These are phyloP conservation scores for Sphaerulina vaccinii DNA, from an alignment of 2,329 filamentous ascomycete genomes.

Conservation along the genomic window DNA sequence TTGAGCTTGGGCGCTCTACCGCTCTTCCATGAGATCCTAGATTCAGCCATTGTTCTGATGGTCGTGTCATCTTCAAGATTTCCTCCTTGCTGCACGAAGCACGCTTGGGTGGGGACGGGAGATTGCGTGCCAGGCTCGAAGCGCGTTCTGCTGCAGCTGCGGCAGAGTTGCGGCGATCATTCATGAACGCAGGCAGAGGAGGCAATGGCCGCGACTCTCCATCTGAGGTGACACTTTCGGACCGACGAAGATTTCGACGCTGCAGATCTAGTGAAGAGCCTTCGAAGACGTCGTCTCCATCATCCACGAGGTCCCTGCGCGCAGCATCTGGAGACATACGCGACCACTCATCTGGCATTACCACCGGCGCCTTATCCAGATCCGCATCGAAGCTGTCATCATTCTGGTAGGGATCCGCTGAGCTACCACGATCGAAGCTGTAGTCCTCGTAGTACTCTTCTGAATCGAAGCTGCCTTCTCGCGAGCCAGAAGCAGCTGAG, in stretches of 20 bases:
- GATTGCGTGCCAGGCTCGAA: slow-evolving; percentile 62
- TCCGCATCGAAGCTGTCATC: slow-evolving; percentile 91
- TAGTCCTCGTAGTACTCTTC: slow-evolving; percentile 69
- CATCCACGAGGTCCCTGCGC: slow-evolving; percentile 54
- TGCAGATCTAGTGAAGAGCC: slow-evolving; percentile 49
- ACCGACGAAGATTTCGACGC: slow-evolving; percentile 60
- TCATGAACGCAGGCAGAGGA: slow-evolving; percentile 69
- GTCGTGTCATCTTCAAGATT: slow-evolving; percentile 70
- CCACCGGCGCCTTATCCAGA: slow-evolving; percentile 93
- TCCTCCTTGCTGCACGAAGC: slow-evolving; percentile 72
- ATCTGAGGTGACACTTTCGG: slow-evolving; percentile 74
- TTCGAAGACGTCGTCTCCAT: slow-evolving; percentile 67
- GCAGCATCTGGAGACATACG: slow-evolving; percentile 67
- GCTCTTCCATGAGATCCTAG: slow-evolving; percentile 64
- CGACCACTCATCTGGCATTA: slow-evolving; percentile 95
- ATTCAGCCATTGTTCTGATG: slow-evolving; percentile 70
- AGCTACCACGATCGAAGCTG: slow-evolving; percentile 59
- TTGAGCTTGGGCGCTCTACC: slow-evolving; percentile 25
- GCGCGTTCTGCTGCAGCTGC: slow-evolving; percentile 72
- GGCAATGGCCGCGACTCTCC: slow-evolving; percentile 81
- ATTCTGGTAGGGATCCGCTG: slow-evolving; percentile 45
- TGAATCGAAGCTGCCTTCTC: slow-evolving; percentile 90
- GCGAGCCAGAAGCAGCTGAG: slow-evolving; percentile 81
- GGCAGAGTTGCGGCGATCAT: slow-evolving; percentile 55
- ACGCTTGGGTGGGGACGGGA: slow-evolving; percentile 70